Evolutionary conservation across 306 rosid species (phyloP), one percentile per base, ranked within the genome.

Genomic region (Myrica gale): DNA sequence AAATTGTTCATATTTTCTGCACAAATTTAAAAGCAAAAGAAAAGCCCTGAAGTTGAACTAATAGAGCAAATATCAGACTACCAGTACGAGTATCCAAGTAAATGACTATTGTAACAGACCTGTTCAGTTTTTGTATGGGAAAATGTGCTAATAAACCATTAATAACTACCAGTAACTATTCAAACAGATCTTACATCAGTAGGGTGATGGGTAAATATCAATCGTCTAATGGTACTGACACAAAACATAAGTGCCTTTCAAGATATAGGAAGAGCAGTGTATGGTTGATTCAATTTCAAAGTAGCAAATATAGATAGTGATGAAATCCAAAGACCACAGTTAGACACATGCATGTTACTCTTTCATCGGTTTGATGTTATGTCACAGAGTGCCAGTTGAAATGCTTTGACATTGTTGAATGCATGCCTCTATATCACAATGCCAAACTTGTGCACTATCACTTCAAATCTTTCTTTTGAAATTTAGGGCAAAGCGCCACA

Each of bases 31-130:
- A 41, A 15, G 4, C 17, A 42, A 20, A 44, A 37, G 72, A 32
- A 76, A 76, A 45, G 60, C 42, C 68, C 73, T 13, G 20, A 19
- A 63, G 53, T 68, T 46, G 54, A 68, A 48, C 20, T 20, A 43
- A 42, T 23, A 17, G 50, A 42, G 42, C 8, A 12, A 66, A 42
- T 55, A 42, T 20, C 16, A 51, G 46, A 45, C 23, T 51, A 55
- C 69, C 23, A 43, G 68, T 42, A 44, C 8, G 41, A 58, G 54
- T 57, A 46, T 19, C 81, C 23, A 66, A 51, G 16, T 51, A 69
- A 37, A 44, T 58, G 19, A 15, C 48, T 17, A 68, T 11, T 57
- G 66, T 69, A 44, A 60, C 55, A 48, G 19, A 4, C 72, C 43
- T 11, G 26, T 66, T 17, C 17, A 66, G 70, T 66, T 17, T 63